Evolutionary conservation across 306 rosid species (phyloP).

Genomic region (Quercus variabilis): DNA sequence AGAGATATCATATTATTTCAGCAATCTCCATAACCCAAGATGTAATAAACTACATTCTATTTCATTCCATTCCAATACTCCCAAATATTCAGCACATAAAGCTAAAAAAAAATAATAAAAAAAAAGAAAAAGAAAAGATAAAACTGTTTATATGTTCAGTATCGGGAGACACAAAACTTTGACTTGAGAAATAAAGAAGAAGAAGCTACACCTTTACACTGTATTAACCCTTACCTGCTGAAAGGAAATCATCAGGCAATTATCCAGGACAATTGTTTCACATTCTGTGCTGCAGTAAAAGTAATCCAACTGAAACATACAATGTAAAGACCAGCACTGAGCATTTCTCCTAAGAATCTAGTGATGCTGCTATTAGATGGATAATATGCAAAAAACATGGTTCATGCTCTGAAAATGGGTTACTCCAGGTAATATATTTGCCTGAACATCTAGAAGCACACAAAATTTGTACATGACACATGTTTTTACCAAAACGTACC

Average conservation of each 20-base stretch:
- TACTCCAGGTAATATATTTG: constrained; percentile 88
- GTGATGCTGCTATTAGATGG: constrained; percentile 92
- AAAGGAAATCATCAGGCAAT: constrained; percentile 59
- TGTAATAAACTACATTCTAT: too few species aligned
- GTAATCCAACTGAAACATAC: constrained; percentile 94
- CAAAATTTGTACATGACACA: constrained; percentile 16
- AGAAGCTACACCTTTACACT: neutral
- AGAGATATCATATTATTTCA: too few species aligned
- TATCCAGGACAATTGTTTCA: constrained; percentile 72
- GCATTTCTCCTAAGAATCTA: constrained; percentile 94
- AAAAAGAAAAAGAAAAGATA: too few species aligned
- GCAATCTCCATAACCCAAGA: too few species aligned
- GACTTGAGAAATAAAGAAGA: neutral
- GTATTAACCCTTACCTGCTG: constrained; percentile 49
- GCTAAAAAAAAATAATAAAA: neutral
- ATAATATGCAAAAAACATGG: constrained; percentile 65
- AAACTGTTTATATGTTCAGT: too few species aligned
- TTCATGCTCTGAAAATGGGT: constrained; percentile 98
- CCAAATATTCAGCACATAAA: neutral
- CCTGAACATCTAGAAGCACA: constrained; percentile 64
- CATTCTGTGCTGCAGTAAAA: constrained; percentile 97
- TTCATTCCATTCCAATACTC: neutral
- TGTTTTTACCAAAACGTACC: neutral
- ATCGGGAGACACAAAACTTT: neutral
- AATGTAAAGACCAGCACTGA: constrained; percentile 84